Percentiles rank a stretch among this genome's conserved stretches.
Conservation (phyloP, 148 eudicot genomes). For the Rhododendron henanense region DNA sequence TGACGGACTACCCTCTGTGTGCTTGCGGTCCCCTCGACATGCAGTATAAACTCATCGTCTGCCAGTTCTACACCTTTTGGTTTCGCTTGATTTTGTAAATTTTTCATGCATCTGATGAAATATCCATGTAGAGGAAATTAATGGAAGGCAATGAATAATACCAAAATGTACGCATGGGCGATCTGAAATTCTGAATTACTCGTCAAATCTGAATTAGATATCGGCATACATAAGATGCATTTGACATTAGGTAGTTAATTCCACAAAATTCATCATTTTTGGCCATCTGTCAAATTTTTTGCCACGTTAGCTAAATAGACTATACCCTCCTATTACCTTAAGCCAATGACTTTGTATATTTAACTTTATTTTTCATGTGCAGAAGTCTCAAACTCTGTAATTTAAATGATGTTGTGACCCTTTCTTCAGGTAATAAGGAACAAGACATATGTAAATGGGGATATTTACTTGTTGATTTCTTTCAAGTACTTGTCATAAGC, state of each 20-base stretch:
- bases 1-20: conserved; percentile 86
- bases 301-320: not conserved
- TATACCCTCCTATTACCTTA: not conserved
- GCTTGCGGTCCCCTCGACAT: conserved; percentile 82
- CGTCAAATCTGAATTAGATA: not conserved
- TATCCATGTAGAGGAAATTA: not conserved
- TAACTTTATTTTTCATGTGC: not conserved
- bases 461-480: conserved; percentile 69
- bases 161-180: too few species aligned
- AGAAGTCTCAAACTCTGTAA: not conserved
- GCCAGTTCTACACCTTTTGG: conserved; percentile 64
- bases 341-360: too few species aligned
- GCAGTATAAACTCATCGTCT: conserved; percentile 86
- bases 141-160: not conserved
- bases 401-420: not conserved
- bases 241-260: not conserved
- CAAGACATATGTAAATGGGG: not conserved
- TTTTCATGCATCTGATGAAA: conserved; percentile 54
- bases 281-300: not conserved
- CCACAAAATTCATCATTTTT: not conserved
- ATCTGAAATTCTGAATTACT: not conserved
- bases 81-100: conserved; percentile 61
- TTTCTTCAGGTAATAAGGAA: not conserved
- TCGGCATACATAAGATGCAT: not conserved
- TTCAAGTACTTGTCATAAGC: conserved; percentile 73